Evolutionary conservation across 2,329 filamentous ascomycete genomes (phyloP).

Genomic region (Ophiostoma sp.): DNA sequence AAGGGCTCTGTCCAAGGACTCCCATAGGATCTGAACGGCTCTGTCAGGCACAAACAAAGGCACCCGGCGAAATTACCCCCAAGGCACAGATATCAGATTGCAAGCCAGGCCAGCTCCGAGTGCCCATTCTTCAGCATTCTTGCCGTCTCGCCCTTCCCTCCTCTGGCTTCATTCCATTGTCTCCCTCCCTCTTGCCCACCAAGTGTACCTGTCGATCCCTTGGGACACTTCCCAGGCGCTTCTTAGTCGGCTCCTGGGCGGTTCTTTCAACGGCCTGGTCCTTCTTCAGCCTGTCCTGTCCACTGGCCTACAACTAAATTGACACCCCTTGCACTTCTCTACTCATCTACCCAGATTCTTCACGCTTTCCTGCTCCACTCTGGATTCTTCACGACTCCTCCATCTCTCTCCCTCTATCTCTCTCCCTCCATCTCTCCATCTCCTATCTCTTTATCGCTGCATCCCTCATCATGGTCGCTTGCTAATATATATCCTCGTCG

Average conservation of each 20-base stretch:
- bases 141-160: constrained; percentile 7
- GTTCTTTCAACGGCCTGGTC: constrained; percentile 14
- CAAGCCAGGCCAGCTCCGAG: neutral
- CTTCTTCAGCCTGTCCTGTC: neutral
- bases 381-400: constrained; percentile 17
- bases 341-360: constrained; percentile 15
- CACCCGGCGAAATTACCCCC: neutral
- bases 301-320: constrained; percentile 8
- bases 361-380: constrained; percentile 16
- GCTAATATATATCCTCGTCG: constrained; percentile 28
- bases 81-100: neutral
- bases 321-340: neutral
- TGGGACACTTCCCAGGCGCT: neutral
- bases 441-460: neutral
- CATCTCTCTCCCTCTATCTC: neutral
- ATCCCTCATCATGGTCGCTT: neutral
- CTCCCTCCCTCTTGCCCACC: neutral
- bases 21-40: neutral
- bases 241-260: neutral
- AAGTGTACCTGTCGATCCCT: constrained; percentile 8
- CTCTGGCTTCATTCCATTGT: constrained; percentile 3
- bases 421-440: neutral
- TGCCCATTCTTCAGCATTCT: neutral
- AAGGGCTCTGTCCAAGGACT: neutral
- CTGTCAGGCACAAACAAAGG: neutral